Base-by-base conservation (phyloP, 2,329 filamentous ascomycete genomes). In the Chrysoporthe austroafricana region DNA sequence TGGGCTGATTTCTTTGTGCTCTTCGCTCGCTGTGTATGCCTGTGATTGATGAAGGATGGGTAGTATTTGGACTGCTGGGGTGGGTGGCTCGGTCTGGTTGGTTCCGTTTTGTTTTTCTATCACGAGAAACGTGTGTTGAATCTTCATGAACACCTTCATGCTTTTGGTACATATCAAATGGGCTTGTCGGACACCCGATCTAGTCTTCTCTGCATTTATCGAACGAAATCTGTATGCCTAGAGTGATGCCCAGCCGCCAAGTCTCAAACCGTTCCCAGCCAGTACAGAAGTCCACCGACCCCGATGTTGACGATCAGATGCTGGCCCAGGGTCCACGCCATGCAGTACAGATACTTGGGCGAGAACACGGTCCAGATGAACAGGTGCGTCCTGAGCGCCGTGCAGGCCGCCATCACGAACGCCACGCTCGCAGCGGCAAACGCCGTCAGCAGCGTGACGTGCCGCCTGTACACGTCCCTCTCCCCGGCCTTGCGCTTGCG, bases 281-380 rank as follows among this genome's bases (percentile, higher is more conserved):
- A 85, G 74, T 85, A 89, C 59, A 92, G 72, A 48, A 86, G 64
- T 42, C 88, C 83, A 0, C 88, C 89, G 56, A 90, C 72, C 5
- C 86, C 81, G 44, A 94, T 73, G 77, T 95, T 94, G 56, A 95
- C 82, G 48, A 86, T 76, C 69, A 94, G 76, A 85, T 99, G 95
- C 81, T 94, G 93, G 8, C 88, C 92, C 58, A 95, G 75, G 70
- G 87, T 89, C 96, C 96, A 99, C 16, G 91, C 93, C 84, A 96
- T 91, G 71, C 89, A 92, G 77, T 97, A 99, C 72, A 99, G 80
- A 78, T 94, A 98, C 79, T 98, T 99, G 0, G 96, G 96, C 71
- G 93, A 97, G 78, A 99, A 99, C 13, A 99, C 96, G 0, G 95
- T 98, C 96, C 96, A 99, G 70, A 99, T 94, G 77, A 99, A 99